Conservation (phyloP, 306 rosid species). For the Corylus avellana region DNA sequence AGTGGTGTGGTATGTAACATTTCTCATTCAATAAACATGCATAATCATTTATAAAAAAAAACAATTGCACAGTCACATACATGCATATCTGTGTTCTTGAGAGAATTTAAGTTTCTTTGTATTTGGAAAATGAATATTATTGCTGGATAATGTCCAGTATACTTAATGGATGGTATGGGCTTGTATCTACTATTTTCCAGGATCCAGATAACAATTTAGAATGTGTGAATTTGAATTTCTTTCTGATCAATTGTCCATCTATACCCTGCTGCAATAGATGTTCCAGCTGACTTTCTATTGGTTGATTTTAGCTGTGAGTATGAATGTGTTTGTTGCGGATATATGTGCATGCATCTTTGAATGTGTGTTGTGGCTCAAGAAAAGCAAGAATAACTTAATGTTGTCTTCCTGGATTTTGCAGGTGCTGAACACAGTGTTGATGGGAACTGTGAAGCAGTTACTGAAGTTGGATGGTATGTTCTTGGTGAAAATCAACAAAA, state of each 20-base stretch:
- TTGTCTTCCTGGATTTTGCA: conserved; percentile 15
- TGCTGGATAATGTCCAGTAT: neutral
- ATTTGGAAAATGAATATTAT: neutral
- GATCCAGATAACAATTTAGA: neutral
- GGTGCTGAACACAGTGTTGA: conserved; percentile 32
- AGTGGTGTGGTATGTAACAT: neutral
- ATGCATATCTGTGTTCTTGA: neutral
- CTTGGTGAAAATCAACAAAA: conserved; percentile 81
- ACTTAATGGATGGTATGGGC: neutral
- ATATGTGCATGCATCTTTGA: neutral
- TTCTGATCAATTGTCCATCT: neutral
- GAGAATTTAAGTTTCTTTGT: neutral
- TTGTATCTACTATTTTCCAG: neutral
- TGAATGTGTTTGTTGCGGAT: neutral
- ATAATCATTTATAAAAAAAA: no score
- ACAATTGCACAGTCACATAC: neutral
- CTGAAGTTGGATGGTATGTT: conserved; percentile 80
- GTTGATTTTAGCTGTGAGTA: neutral
- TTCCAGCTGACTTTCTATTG: neutral
- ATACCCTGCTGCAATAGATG: neutral
- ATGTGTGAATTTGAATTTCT: neutral
- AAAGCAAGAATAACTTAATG: neutral
- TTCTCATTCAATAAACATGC: neutral
- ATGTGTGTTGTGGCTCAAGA: neutral
- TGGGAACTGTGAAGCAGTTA: conserved; percentile 20